Percentiles rank a stretch among this genome's conserved stretches.
These are phyloP conservation scores for Senecio squalidus DNA, from an alignment of 140 eudicot genomes.

Conservation along the genomic window DNA sequence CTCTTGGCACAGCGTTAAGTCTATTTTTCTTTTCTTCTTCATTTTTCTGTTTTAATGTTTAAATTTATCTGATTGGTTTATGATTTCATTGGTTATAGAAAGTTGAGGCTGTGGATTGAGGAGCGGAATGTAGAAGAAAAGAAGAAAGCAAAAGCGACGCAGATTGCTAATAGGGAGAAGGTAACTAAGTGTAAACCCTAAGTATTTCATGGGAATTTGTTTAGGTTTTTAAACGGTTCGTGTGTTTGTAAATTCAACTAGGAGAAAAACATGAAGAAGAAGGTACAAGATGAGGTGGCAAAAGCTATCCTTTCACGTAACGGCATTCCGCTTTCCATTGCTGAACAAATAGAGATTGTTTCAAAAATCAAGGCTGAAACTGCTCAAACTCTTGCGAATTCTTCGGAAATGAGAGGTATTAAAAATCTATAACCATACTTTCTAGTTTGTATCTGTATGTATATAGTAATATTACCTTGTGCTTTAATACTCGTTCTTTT, in stretches of 20 bases:
- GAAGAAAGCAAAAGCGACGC: constrained; percentile 38
- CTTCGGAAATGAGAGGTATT: constrained; percentile 32
- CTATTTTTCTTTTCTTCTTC: neutral
- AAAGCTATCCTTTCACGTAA: constrained; percentile 28
- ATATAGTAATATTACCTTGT: neutral
- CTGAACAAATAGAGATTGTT: constrained; percentile 37
- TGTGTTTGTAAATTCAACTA: constrained; percentile 17
- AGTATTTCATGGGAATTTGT: too few species aligned
- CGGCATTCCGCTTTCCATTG: constrained; percentile 39
- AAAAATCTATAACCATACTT: constrained; percentile 18
- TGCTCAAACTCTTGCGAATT: constrained; percentile 38
- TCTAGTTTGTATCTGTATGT: neutral
- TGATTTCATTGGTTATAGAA: constrained; percentile 25
- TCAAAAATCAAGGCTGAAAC: constrained; percentile 41
- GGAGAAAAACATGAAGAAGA: constrained; percentile 45
- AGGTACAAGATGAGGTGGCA: constrained; percentile 47
- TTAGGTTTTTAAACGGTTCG: constrained; percentile 6
- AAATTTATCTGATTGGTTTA: neutral
- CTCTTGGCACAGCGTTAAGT: constrained; percentile 48
- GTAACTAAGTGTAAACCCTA: constrained; percentile 23
- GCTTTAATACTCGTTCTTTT: neutral
- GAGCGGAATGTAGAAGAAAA: constrained; percentile 35
- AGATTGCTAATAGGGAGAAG: constrained; percentile 46
- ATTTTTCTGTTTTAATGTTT: neutral
- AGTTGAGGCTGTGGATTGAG: constrained; percentile 56